A percentile compares a stretch with the other conserved stretches of the same genome.
Conservation (phyloP, 345 rosid species). For the Gossypium turneri region DNA sequence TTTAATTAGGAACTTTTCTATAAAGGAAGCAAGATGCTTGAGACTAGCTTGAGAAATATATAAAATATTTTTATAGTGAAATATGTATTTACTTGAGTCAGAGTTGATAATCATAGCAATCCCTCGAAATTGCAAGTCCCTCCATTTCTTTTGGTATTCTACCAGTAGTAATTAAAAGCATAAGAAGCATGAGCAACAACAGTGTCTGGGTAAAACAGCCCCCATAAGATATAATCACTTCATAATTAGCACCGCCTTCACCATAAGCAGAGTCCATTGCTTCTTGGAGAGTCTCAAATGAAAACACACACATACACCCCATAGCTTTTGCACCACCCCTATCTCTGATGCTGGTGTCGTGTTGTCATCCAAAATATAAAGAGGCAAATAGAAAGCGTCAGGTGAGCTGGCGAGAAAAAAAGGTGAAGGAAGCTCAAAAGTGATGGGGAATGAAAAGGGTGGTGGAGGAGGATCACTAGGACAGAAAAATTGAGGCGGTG, state of each 20-base stretch:
- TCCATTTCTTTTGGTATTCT: constrained; percentile 53
- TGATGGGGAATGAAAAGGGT: constrained; percentile 19
- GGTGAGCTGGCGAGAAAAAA: constrained; percentile 26
- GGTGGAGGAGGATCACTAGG: constrained; percentile 25
- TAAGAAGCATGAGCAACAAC: constrained; percentile 61
- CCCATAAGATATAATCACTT: constrained; percentile 47
- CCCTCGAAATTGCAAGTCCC: constrained; percentile 62
- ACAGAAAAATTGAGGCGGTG: constrained; percentile 20
- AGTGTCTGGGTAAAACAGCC: constrained; percentile 55
- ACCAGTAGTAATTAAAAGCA: constrained; percentile 68
- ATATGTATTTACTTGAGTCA: constrained; percentile 47
- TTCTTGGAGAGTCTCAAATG: constrained; percentile 52
- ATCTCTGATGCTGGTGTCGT: constrained; percentile 30
- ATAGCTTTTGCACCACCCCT: constrained; percentile 38
- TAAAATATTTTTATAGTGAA: background rate
- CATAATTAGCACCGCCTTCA: constrained; percentile 58
- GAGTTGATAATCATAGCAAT: constrained; percentile 65
- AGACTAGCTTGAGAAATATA: background rate
- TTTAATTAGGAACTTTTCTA: background rate
- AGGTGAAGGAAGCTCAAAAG: constrained; percentile 39
- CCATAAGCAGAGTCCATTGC: constrained; percentile 70
- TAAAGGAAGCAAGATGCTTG: background rate
- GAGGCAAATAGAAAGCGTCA: constrained; percentile 34
- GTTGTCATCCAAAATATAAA: constrained; percentile 30
- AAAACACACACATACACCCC: constrained; percentile 70